Percentiles rank a stretch among this genome's conserved stretches.
phyloP scores from a whole-genome alignment of 2,329 filamentous ascomycete species.

The Trichoderma brevicompactum region DNA sequence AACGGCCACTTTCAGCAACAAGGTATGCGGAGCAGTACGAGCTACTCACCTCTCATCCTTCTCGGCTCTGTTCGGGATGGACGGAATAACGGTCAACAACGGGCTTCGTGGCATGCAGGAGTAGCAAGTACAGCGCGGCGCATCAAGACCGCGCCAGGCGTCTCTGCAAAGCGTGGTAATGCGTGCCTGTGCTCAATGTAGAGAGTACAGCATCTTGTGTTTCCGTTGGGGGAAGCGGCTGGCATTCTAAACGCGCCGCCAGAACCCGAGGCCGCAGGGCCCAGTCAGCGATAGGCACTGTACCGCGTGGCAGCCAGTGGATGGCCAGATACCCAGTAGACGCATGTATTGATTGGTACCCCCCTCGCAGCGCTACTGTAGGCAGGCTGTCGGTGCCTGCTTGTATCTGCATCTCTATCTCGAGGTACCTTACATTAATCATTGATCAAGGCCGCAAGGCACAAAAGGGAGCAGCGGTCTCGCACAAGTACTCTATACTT shows the following conservation, averaged over 20 bases:
- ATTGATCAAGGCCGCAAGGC: background rate
- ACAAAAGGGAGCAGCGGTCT: background rate
- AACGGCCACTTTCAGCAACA: background rate
- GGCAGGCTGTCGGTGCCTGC: too few relatives aligned
- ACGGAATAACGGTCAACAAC: background rate
- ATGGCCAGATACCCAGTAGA: background rate
- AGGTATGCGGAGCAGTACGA: background rate
- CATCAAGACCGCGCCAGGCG: background rate
- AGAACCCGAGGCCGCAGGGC: conserved; percentile 21
- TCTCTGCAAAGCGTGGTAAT: background rate
- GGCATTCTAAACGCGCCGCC: conserved; percentile 17
- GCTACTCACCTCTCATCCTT: background rate
- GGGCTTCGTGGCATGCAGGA: too few relatives aligned
- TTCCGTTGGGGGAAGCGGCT: conserved; percentile 5
- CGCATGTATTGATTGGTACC: background rate
- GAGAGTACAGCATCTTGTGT: background rate
- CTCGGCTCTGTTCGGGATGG: conserved; percentile 9
- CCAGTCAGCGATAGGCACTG: conserved; percentile 29
- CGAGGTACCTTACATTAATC: conserved; percentile 1
- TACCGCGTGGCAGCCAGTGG: conserved; percentile 28
- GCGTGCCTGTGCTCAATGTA: background rate
- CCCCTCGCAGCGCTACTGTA: background rate
- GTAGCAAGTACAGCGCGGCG: too few relatives aligned
- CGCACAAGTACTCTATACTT: background rate
- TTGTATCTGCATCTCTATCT: background rate